A percentile compares a stretch with the other conserved stretches of the same genome.
phyloP scores from a whole-genome alignment of 495 filamentous ascomycete species.

The Penicillium argentinense region DNA sequence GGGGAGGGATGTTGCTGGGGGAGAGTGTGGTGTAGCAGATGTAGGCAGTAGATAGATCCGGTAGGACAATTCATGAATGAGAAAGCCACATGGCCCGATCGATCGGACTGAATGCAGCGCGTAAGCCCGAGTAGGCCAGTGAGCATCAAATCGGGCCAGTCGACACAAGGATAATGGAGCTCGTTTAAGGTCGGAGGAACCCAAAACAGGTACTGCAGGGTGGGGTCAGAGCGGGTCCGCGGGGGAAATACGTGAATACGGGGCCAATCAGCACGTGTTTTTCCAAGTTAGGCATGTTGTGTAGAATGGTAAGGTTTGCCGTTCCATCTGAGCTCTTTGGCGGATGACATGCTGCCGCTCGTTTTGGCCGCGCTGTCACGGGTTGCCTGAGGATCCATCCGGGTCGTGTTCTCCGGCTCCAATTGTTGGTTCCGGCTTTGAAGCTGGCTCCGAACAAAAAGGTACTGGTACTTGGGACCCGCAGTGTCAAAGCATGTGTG shows the following conservation, averaged over 20 bases:
- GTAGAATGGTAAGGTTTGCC: neutral
- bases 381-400: too few species aligned
- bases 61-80: neutral
- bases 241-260: slow-evolving; percentile 2
- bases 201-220: neutral
- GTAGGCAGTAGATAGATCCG: neutral
- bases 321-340: neutral
- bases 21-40: neutral
- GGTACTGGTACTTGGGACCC: too few species aligned
- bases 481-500: too few species aligned
- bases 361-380: too few species aligned
- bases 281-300: neutral
- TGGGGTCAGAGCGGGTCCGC: neutral
- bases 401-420: too few species aligned
- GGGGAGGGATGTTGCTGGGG: neutral
- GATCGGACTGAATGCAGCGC: too few species aligned
- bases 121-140: too few species aligned
- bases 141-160: neutral
- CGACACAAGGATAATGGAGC: too few species aligned
- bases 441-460: too few species aligned
- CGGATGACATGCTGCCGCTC: too few species aligned
- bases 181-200: neutral
- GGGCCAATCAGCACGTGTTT: neutral
- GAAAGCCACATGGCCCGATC: too few species aligned
- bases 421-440: too few species aligned